Conservation (phyloP, 2,329 filamentous ascomycete genomes). For the Tolypocladium ovalisporum region DNA sequence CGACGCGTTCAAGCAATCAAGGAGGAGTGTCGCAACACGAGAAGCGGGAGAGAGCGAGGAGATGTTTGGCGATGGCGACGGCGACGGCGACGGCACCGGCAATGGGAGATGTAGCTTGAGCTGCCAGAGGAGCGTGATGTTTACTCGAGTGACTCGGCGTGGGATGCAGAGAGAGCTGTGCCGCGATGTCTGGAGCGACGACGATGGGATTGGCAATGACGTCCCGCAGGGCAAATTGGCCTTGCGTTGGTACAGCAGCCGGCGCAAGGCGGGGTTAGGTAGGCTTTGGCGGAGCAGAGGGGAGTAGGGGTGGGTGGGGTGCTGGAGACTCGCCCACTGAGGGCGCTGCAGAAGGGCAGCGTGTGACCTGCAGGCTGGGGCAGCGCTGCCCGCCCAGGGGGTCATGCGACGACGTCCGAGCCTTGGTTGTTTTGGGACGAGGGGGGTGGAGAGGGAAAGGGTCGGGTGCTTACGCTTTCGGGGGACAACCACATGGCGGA, state of each 20-base stretch:
- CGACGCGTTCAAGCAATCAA: not conserved
- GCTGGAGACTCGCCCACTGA: not conserved
- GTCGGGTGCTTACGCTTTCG: not conserved
- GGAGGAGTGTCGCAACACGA: not conserved
- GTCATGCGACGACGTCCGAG: not conserved
- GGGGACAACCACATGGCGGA: not conserved
- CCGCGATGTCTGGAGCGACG: not conserved
- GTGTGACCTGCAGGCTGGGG: not conserved
- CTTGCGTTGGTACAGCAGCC: not conserved
- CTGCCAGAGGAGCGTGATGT: not conserved
- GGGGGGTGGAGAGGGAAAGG: too few relatives aligned
- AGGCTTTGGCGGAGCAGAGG: not conserved
- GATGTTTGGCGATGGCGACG: not conserved
- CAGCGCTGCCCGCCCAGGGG: not conserved
- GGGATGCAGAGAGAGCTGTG: not conserved
- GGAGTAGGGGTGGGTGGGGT: not conserved
- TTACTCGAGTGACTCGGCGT: not conserved
- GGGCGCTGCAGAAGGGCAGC: not conserved
- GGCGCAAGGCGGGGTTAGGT: not conserved
- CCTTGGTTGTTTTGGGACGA: not conserved
- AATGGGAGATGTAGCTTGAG: not conserved
- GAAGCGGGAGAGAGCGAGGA: not conserved
- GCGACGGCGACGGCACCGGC: too few relatives aligned
- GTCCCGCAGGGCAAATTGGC: not conserved
- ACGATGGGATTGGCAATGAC: not conserved